Conservation (phyloP, 2,329 filamentous ascomycete species). For the Fusarium sp. region DNA sequence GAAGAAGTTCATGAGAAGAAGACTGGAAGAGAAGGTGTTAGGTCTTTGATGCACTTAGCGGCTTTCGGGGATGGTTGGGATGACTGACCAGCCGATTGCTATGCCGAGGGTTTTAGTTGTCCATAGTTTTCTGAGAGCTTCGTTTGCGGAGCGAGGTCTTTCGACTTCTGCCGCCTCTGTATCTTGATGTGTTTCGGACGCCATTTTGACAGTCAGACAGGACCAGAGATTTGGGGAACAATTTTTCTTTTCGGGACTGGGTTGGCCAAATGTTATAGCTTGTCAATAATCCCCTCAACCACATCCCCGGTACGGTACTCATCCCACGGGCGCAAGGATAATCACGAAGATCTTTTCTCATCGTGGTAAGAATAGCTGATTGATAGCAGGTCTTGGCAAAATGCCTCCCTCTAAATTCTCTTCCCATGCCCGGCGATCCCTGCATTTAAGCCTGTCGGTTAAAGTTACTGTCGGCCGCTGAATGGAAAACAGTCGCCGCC, state of each 20-base stretch:
- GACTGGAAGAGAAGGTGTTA: background rate
- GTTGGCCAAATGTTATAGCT: background rate
- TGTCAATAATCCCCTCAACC: background rate
- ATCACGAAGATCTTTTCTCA: slow-evolving; percentile 25
- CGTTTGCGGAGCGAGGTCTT: slow-evolving; percentile 15
- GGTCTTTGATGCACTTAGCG: too few relatives aligned
- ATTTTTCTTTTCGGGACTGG: background rate
- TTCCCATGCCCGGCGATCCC: background rate
- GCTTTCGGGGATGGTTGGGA: rapidly evolving
- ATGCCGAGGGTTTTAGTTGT: slow-evolving; percentile 1
- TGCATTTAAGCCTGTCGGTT: slow-evolving; percentile 7
- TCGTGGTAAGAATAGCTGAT: slow-evolving; percentile 25
- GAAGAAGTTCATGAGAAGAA: slow-evolving; percentile 39
- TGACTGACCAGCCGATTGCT: slow-evolving; percentile 24
- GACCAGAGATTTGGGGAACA: background rate
- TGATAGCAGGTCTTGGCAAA: slow-evolving; percentile 32
- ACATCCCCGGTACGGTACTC: background rate
- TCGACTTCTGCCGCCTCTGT: background rate
- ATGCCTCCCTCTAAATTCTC: too few relatives aligned
- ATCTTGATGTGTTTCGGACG: background rate
- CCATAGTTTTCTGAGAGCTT: slow-evolving; percentile 33
- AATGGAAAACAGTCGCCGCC: background rate
- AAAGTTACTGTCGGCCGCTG: background rate
- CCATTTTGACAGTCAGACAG: slow-evolving; percentile 5
- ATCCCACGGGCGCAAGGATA: slow-evolving; percentile 3